These are phyloP conservation scores for Chrysanthemum makinoi DNA, from an alignment of 129 eudicot genomes.

Conservation along the genomic window DNA sequence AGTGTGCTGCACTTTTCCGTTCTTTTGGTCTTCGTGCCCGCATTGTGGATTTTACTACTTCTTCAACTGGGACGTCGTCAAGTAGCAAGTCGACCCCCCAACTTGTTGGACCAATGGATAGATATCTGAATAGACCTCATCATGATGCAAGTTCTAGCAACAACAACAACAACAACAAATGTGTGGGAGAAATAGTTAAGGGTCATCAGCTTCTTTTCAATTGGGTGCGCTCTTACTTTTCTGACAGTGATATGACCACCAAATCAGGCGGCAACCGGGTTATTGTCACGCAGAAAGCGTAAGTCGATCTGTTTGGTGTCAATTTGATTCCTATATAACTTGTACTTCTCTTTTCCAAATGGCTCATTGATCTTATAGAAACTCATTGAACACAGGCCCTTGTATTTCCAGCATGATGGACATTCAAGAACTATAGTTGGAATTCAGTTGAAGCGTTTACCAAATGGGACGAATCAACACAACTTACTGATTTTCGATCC, in stretches of 20 bases:
- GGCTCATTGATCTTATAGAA: conserved; percentile 9
- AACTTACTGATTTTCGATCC: conserved; percentile 79
- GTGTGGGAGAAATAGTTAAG: conserved; percentile 23
- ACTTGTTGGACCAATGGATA: conserved; percentile 86
- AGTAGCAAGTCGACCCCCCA: neutral
- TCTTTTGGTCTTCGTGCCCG: conserved; percentile 90
- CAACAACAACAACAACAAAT: conserved; percentile 22
- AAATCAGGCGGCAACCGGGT: conserved; percentile 39
- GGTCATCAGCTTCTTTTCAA: conserved; percentile 61
- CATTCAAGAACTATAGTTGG: conserved; percentile 98
- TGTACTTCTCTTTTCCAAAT: neutral
- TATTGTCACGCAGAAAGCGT: conserved; percentile 66
- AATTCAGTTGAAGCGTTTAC: conserved; percentile 56
- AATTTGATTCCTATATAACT: too few relatives aligned
- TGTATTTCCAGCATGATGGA: conserved; percentile 96
- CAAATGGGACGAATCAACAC: conserved; percentile 54
- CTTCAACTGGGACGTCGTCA: neutral
- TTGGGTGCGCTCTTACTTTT: conserved; percentile 94
- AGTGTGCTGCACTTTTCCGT: conserved; percentile 84
- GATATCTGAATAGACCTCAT: conserved; percentile 41
- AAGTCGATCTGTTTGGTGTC: conserved; percentile 25
- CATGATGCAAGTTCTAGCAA: conserved; percentile 9
- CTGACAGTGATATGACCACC: conserved; percentile 30
- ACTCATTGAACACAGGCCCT: conserved; percentile 57
- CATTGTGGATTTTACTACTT: conserved; percentile 54